A percentile compares a stretch with the other conserved stretches of the same genome.
Conservation (phyloP, 768 basidiomycete genomes). For the Panaeolus papilionaceus region DNA sequence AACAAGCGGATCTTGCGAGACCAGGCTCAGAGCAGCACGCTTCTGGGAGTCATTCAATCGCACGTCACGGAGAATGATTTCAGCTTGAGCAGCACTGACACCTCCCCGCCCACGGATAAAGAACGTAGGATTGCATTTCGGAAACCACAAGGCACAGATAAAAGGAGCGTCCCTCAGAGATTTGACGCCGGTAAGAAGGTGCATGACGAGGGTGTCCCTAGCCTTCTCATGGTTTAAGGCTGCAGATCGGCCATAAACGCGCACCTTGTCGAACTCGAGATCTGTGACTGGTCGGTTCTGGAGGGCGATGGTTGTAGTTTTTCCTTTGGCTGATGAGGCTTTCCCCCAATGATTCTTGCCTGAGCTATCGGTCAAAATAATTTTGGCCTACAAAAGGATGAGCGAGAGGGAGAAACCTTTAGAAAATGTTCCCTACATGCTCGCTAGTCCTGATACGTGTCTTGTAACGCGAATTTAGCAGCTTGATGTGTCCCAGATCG, state of each 20-base stretch:
- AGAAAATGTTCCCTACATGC: slow-evolving; percentile 36
- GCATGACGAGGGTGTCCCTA: slow-evolving; percentile 43
- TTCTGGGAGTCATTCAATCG: slow-evolving; percentile 45
- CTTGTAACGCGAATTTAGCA: slow-evolving; percentile 49
- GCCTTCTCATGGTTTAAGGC: slow-evolving; percentile 46
- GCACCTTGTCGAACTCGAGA: slow-evolving; percentile 34
- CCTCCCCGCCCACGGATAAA: not conserved
- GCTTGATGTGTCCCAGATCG: slow-evolving; percentile 34
- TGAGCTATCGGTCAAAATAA: slow-evolving; percentile 40
- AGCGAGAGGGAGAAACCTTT: not conserved
- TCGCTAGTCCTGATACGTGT: slow-evolving; percentile 41
- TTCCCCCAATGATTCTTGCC: slow-evolving; percentile 40
- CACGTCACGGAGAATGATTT: not conserved
- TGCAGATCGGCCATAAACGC: slow-evolving; percentile 48
- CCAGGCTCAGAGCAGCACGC: slow-evolving; percentile 43
- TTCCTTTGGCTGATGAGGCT: slow-evolving; percentile 39
- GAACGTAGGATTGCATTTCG: slow-evolving; percentile 25
- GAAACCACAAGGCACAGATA: slow-evolving; percentile 49
- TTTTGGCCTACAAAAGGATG: slow-evolving; percentile 32
- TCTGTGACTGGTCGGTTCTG: slow-evolving; percentile 26
- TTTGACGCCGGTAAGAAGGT: slow-evolving; percentile 38
- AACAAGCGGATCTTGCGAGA: slow-evolving; percentile 36
- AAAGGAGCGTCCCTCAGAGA: slow-evolving; percentile 38
- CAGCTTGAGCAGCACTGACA: slow-evolving; percentile 11
- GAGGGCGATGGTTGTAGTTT: slow-evolving; percentile 41